Base-by-base conservation (phyloP, 1,139 yeast genomes). In the Nakaseomyces delphensis region DNA sequence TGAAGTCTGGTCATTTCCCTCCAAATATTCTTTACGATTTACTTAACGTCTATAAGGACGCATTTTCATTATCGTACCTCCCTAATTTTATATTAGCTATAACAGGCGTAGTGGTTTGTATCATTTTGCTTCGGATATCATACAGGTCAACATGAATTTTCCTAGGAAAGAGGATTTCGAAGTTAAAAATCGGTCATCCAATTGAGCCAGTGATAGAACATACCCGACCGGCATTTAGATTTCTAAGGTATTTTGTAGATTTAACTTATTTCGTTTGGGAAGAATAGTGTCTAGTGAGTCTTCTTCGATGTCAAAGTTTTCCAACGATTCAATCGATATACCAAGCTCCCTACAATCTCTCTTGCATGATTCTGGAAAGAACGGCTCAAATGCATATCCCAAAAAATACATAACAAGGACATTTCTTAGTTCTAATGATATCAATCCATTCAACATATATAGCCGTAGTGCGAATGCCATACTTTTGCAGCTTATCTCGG, bases 1-100 rank as follows among this genome's bases (percentile, higher is more conserved):
- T 68, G 28, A 57, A 71, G 46, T 41, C 52, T 11, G 62, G 64
- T 1, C 48, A 48, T 11, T 59, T 67, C 39, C 62, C 64, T 13
- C 41, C 45, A 1, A 32, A 50, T 2, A 53, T 54, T 21, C 42
- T 51, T 11, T 30, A 29, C 1, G 46, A 46, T 2, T 47, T 63
- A 19, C 41, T 63, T 18, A 40, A 47, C 5, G 49, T 60, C n/a
- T 62, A 60, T 47, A 53, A 49, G 25, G 30, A 39, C 4, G 49
- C 62, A 8, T 55, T 59, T 38, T 35, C 57, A 15, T 43, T 50
- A 13, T 59, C 64, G 6, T 61, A 52, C 42, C 20, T 50, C 4
- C 64, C 64, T 20, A 56, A 53, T 38, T 46, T 57, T 13, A 45
- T 40, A 3, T 42, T 57, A 15, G 49, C 54, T 7, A 16, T 48